Percentiles rank a stretch among this genome's conserved stretches.
Conservation (phyloP, 2,329 filamentous ascomycete genomes). For the Dactylellina leptospora region DNA sequence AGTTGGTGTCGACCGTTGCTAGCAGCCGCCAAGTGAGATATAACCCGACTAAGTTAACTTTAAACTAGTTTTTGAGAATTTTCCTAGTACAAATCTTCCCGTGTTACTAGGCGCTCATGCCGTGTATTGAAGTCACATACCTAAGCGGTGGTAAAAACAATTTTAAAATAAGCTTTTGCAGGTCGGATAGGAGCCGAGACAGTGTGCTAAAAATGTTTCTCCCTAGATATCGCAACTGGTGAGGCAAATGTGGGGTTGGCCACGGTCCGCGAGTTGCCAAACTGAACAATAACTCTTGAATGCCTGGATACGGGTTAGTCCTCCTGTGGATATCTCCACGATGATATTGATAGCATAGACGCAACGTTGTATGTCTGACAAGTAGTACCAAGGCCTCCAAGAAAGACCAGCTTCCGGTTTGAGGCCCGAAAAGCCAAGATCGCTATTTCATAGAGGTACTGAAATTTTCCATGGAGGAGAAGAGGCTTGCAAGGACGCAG, state of each 20-base stretch:
- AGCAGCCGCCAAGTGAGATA: no score
- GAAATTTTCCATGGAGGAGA: background rate
- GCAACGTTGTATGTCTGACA: background rate
- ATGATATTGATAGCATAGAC: background rate
- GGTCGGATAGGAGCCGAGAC: background rate
- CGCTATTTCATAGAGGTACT: no score
- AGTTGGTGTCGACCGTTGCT: no score
- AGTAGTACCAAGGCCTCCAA: background rate
- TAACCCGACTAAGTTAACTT: no score
- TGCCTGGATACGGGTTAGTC: background rate
- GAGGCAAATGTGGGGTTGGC: background rate
- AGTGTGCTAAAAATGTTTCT: slow-evolving; percentile 1
- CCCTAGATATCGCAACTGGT: background rate
- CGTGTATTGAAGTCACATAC: slow-evolving; percentile 2
- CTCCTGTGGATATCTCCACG: background rate
- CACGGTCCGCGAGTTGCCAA: background rate
- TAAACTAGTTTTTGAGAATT: no score
- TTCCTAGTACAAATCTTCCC: no score
- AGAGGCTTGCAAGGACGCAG: background rate
- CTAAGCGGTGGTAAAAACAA: background rate
- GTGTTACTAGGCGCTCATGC: no score
- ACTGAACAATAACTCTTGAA: background rate
- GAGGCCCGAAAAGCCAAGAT: background rate
- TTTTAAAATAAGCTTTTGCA: background rate
- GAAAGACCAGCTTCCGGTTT: background rate